Conservation (phyloP, 2,329 filamentous ascomycete genomes). For the Fusarium domesticum region DNA sequence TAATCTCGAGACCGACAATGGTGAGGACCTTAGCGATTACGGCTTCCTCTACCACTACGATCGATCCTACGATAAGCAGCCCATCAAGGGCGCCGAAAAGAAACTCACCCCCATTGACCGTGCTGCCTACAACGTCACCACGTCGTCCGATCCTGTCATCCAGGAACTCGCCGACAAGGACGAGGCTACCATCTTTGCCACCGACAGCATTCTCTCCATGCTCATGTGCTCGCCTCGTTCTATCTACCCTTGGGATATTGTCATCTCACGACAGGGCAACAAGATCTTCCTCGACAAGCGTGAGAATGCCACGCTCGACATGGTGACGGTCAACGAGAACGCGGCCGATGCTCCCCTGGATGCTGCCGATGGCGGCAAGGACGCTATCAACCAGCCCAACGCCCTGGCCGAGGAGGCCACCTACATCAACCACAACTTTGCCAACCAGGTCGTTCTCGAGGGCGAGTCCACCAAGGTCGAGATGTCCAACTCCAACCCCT, state of each 20-base stretch:
- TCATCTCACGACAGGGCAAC: conserved; percentile 88
- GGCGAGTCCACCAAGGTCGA: conserved; percentile 72
- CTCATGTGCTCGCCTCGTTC: conserved; percentile 97
- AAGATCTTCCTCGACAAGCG: conserved; percentile 99
- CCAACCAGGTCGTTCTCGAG: conserved; percentile 90
- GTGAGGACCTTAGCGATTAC: conserved; percentile 92
- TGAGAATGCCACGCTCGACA: conserved; percentile 88
- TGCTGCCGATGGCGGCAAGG: conserved; percentile 86
- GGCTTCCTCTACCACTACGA: conserved; percentile 99
- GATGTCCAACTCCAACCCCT: conserved; percentile 89
- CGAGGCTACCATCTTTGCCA: conserved; percentile 94
- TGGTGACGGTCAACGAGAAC: conserved; percentile 99
- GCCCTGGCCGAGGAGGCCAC: conserved; percentile 95
- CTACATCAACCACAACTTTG: conserved; percentile 99
- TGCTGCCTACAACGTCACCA: conserved; percentile 97
- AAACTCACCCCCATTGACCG: conserved; percentile 88
- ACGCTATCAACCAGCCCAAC: conserved; percentile 88
- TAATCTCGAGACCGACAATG: conserved; percentile 90
- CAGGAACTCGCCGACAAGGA: conserved; percentile 95
- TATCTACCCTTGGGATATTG: conserved; percentile 97
- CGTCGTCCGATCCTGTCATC: conserved; percentile 91
- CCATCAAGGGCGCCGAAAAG: conserved; percentile 83
- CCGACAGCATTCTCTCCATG: conserved; percentile 96
- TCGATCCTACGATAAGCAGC: conserved; percentile 88
- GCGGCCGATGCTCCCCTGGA: conserved; percentile 92